Evolutionary conservation across 768 basidiomycete species (phyloP).

Genomic region (Tephrocybe sp.): DNA sequence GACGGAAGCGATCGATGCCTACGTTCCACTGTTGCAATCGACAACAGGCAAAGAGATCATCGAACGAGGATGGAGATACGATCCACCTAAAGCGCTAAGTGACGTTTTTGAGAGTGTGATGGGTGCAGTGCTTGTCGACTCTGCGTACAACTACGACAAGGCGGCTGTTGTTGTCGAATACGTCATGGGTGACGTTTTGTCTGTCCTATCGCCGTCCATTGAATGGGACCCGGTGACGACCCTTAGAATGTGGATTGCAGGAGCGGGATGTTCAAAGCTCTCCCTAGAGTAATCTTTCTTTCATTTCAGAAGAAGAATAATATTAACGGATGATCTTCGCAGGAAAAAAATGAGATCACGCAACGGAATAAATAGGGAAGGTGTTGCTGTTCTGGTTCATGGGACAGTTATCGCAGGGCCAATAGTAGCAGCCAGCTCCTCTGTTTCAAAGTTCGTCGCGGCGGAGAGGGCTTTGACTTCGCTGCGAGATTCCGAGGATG

Average conservation of each 20-base stretch:
- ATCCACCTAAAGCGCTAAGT: slow-evolving; percentile 82
- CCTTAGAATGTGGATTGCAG: slow-evolving; percentile 64
- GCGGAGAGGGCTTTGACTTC: slow-evolving; percentile 59
- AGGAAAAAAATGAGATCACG: slow-evolving; percentile 21
- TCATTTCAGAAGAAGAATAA: neutral
- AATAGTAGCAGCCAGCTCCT: slow-evolving; percentile 51
- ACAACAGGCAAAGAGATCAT: slow-evolving; percentile 62
- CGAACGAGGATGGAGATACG: slow-evolving; percentile 71
- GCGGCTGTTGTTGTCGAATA: slow-evolving; percentile 57
- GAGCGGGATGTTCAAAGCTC: slow-evolving; percentile 49
- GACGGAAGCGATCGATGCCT: slow-evolving; percentile 57
- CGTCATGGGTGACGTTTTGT: slow-evolving; percentile 67
- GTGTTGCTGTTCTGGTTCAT: slow-evolving; percentile 59
- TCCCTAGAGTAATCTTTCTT: slow-evolving; percentile 27
- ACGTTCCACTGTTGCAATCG: slow-evolving; percentile 56
- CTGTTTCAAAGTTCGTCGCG: slow-evolving; percentile 66
- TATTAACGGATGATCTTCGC: slow-evolving; percentile 2
- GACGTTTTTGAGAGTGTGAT: slow-evolving; percentile 85
- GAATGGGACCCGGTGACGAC: slow-evolving; percentile 72
- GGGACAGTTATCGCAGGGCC: slow-evolving; percentile 56
- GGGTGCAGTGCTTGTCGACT: slow-evolving; percentile 82
- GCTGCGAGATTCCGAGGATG: slow-evolving; percentile 41
- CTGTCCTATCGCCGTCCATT: slow-evolving; percentile 53
- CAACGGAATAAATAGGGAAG: slow-evolving; percentile 30
- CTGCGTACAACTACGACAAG: slow-evolving; percentile 69